Evolutionary conservation across 306 rosid genomes (phyloP).

Genomic region (Mimosa bimucronata): DNA sequence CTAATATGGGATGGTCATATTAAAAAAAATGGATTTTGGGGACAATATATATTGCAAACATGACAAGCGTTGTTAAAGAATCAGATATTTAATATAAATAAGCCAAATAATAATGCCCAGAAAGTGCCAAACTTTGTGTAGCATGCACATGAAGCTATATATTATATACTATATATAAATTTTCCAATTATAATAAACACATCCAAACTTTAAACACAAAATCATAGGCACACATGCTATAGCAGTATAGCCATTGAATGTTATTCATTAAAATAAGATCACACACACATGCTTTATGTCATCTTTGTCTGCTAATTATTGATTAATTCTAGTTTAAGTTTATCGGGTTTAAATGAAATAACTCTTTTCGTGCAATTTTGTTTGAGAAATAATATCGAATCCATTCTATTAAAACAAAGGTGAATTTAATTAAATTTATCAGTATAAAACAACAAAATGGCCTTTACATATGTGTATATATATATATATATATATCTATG

Average conservation of each 20-base stretch:
- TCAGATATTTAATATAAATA: neutral
- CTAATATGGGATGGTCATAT: too few species aligned
- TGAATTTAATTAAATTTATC: too few species aligned
- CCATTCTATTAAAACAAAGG: neutral
- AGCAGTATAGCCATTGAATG: neutral
- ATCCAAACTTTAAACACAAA: constrained; percentile 8
- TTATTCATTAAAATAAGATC: neutral
- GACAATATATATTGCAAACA: neutral
- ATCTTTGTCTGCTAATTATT: constrained; percentile 10
- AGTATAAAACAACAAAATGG: too few species aligned
- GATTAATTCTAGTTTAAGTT: neutral
- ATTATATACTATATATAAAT: neutral
- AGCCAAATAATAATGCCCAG: neutral
- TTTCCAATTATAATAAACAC: neutral
- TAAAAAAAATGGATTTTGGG: too few species aligned
- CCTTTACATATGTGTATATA: too few species aligned
- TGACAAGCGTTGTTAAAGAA: neutral
- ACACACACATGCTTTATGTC: constrained; percentile 24
- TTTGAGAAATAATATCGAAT: neutral
- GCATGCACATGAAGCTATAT: neutral
- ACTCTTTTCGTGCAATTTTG: neutral
- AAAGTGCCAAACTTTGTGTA: constrained; percentile 11
- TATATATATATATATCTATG: too few species aligned
- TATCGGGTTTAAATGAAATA: neutral
- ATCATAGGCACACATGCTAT: neutral